Percentiles rank a stretch among this genome's conserved stretches.
phyloP scores from a whole-genome alignment of 2,329 filamentous ascomycete species.

The Onygenales sp. region DNA sequence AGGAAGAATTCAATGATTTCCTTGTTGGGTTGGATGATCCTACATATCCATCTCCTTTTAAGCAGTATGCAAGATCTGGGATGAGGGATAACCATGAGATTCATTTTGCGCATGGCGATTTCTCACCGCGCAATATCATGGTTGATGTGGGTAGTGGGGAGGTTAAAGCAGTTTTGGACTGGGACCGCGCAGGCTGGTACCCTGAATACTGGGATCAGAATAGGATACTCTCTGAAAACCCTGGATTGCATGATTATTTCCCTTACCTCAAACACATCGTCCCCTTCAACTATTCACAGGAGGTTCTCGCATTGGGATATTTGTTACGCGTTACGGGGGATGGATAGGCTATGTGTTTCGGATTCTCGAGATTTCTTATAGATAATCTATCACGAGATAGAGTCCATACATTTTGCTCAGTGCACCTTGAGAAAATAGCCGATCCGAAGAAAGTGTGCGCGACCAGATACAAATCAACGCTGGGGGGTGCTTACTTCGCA shows the following conservation, averaged over 20 bases:
- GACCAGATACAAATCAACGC: too few species aligned
- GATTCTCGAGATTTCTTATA: background rate
- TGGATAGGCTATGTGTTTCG: background rate
- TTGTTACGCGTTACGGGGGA: background rate
- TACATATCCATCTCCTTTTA: background rate
- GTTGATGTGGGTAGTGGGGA: conserved; percentile 6
- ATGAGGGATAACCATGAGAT: conserved; percentile 4
- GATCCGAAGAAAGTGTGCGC: too few species aligned
- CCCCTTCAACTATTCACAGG: background rate
- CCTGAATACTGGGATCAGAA: conserved; percentile 1
- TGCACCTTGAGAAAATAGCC: too few species aligned
- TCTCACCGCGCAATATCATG: conserved; percentile 12
- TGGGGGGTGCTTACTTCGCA: too few species aligned
- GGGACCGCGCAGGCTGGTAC: conserved; percentile 11
- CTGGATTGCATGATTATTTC: background rate
- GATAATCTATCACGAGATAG: too few species aligned
- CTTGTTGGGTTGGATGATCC: background rate
- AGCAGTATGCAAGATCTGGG: background rate
- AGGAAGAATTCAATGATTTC: conserved; percentile 7
- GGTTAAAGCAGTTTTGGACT: conserved; percentile 12
- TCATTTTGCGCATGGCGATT: conserved; percentile 13
- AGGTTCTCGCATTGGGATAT: background rate
- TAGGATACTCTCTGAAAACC: background rate
- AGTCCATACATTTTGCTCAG: too few species aligned
- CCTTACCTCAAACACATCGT: background rate